A percentile compares a stretch with the other conserved stretches of the same genome.
phyloP scores from a whole-genome alignment of 2,329 filamentous ascomycete genomes.

The Zymoseptoria ardabiliae region DNA sequence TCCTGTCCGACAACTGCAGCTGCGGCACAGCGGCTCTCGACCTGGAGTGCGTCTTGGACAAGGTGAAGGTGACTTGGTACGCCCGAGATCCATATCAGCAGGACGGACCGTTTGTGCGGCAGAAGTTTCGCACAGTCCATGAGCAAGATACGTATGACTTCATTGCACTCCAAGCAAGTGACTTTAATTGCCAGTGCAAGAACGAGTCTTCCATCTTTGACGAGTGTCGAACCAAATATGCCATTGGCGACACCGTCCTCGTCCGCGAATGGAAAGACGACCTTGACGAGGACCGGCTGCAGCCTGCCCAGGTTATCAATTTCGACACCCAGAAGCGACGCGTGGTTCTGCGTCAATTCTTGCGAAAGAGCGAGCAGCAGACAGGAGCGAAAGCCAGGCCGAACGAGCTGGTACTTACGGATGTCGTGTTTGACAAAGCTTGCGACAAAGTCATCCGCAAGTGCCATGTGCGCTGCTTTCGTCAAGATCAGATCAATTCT shows the following conservation, averaged over 20 bases:
- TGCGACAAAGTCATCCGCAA: conserved; percentile 41
- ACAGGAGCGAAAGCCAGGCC: conserved; percentile 26
- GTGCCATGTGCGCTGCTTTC: conserved; percentile 55
- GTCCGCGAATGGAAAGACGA: conserved; percentile 19
- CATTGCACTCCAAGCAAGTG: conserved; percentile 47
- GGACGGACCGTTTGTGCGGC: conserved; percentile 59
- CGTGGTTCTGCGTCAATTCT: conserved; percentile 13
- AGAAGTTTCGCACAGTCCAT: conserved; percentile 53
- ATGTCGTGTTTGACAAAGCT: conserved; percentile 33
- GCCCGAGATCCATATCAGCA: conserved; percentile 40
- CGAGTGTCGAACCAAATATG: conserved; percentile 29
- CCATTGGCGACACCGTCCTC: conserved; percentile 55
- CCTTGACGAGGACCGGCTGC: conserved; percentile 36
- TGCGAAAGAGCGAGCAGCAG: not conserved
- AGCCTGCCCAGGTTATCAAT: conserved; percentile 54
- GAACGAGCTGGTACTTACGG: conserved; percentile 56
- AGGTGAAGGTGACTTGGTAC: conserved; percentile 52
- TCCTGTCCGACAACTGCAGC: conserved; percentile 69
- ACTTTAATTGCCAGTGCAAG: conserved; percentile 40
- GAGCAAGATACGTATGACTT: conserved; percentile 49
- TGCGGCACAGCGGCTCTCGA: conserved; percentile 50
- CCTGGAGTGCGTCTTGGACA: conserved; percentile 50
- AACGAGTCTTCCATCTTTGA: conserved; percentile 13
- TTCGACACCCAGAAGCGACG: conserved; percentile 32
- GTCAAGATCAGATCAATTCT: conserved; percentile 2